Evolutionary conservation across 106 monocot species (phyloP), one percentile per base, ranked within the genome.

Genomic region (Allium cepa): DNA sequence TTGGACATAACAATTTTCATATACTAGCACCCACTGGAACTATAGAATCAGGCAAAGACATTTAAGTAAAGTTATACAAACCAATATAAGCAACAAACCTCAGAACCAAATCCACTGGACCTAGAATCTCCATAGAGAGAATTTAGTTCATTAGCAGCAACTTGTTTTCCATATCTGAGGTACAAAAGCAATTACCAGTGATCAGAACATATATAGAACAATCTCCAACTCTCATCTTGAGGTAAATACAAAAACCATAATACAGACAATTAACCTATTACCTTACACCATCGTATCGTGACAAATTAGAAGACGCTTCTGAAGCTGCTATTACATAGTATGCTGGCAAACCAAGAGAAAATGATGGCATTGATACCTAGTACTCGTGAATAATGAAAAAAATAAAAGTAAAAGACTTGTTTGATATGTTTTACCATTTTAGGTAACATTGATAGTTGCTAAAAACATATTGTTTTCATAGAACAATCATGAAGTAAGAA

Each of bases 231-330:
- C 15, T 10, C 50, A 67, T 5, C 52, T 26, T 11, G 26, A 67
- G 8, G 17, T 9, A 59, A 68, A 68, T 15, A 18, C 18, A 67
- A 13, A 28, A 57, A 55, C 27, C 52, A 28, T 16, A 59, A 27
- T 45, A 66, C 55, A 52, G 60, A 59, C 7, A 57, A 7, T 8
- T 15, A 60, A 74, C 51, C 48, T 62, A 67, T 78, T 72, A 97
- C 96, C 96, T 97, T 71, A 97, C 71, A 84, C 92, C 88, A 69
- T 97, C 96, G 76, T 97, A 97, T 47, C 96, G 91, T 72, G 96
- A 88, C 64, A 97, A 74, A 84, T 97, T 97, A 66, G 96, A 97
- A 73, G 96, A 97, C 11, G 96, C 88, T 77, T 97, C 96, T 45
- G 92, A 97, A 64, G 87, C 84, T 71, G 97, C 96, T 55, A 97